Percentiles rank a stretch among this genome's conserved stretches.
phyloP scores from a whole-genome alignment of 2,329 filamentous ascomycete species.

The Juglanconis juglandina region DNA sequence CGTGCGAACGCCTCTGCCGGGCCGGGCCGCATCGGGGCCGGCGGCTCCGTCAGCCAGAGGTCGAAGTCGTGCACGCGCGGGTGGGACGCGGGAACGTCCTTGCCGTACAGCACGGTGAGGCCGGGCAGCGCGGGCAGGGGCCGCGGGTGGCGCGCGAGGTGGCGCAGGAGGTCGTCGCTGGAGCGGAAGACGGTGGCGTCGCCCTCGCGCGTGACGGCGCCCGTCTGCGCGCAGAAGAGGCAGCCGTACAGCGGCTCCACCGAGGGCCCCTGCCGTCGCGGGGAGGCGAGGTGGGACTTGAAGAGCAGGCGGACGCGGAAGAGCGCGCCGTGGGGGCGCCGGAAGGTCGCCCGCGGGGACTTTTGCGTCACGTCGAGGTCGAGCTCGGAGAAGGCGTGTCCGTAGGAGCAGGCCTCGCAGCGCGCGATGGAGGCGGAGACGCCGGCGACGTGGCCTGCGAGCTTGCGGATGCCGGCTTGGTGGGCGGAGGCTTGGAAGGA shows the following conservation, averaged over 20 bases:
- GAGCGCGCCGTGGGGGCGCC: constrained; percentile 24
- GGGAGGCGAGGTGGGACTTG: constrained; percentile 38
- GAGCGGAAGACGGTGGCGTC: constrained; percentile 40
- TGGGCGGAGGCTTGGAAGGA: constrained; percentile 33
- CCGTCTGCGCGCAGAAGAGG: constrained; percentile 35
- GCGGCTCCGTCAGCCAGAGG: constrained; percentile 27
- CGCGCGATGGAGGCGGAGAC: constrained; percentile 2
- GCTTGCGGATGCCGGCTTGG: constrained; percentile 33
- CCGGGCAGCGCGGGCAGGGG: constrained; percentile 36
- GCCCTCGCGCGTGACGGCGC: constrained; percentile 32
- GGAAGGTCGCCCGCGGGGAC: constrained; percentile 10
- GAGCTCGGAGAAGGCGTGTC: constrained; percentile 13
- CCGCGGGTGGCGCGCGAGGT: constrained; percentile 38
- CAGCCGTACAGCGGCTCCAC: constrained; percentile 35
- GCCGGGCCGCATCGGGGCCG: constrained; percentile 26
- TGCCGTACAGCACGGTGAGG: constrained; percentile 35
- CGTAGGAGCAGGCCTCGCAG: constrained; percentile 19
- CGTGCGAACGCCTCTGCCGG: constrained; percentile 21
- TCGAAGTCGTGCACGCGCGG: constrained; percentile 22
- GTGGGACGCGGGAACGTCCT: constrained; percentile 11
- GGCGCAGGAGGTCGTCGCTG: constrained; percentile 34
- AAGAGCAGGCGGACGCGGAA: constrained; percentile 40
- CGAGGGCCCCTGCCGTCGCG: constrained; percentile 16
- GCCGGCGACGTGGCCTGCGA: constrained; percentile 22
- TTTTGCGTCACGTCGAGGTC: constrained; percentile 14